Percentiles rank a stretch among this genome's conserved stretches.
These are phyloP conservation scores for Wickerhamiella occidentalis DNA, from an alignment of 805 yeast genomes.

Conservation along the genomic window DNA sequence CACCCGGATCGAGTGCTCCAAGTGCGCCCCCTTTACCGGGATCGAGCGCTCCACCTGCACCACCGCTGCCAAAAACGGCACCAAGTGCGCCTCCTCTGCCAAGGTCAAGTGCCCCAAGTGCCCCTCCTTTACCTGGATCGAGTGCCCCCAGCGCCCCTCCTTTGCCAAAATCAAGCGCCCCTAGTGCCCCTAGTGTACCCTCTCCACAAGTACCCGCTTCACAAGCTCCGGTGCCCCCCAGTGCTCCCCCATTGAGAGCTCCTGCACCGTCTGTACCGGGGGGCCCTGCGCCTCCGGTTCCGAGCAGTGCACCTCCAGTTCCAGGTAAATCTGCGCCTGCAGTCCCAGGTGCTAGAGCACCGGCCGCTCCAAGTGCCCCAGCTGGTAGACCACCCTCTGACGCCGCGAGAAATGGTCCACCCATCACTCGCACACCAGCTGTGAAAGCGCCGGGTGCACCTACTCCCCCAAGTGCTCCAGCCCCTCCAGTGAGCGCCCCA, in stretches of 20 bases:
- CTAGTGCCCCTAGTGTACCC: conserved; percentile 18
- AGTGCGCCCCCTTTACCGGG: background rate
- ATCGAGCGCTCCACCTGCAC: conserved; percentile 3
- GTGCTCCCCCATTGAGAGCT: conserved; percentile 12
- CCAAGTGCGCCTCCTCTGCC: conserved; percentile 13
- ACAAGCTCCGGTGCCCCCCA: too few species aligned
- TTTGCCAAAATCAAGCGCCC: conserved; percentile 14
- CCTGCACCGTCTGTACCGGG: conserved; percentile 26
- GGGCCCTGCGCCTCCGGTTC: conserved; percentile 21
- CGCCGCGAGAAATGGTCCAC: conserved; percentile 19
- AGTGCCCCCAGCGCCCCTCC: conserved; percentile 7
- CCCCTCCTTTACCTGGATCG: background rate
- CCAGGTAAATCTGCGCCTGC: background rate
- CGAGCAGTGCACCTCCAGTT: conserved; percentile 5
- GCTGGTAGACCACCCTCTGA: conserved; percentile 20
- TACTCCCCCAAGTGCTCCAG: conserved; percentile 15
- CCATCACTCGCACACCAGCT: conserved; percentile 19
- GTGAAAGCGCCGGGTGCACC: conserved; percentile 17
- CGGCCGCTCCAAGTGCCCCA: conserved; percentile 19
- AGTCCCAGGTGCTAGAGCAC: conserved; percentile 10
- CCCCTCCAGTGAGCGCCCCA: conserved; percentile 15
- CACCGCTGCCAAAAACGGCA: conserved; percentile 2
- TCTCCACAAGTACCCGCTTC: conserved; percentile 10
- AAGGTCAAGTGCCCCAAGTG: background rate
- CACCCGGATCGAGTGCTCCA: conserved; percentile 2